Conservation (phyloP, 768 basidiomycete species). For the Melanogaster broomeanus region DNA sequence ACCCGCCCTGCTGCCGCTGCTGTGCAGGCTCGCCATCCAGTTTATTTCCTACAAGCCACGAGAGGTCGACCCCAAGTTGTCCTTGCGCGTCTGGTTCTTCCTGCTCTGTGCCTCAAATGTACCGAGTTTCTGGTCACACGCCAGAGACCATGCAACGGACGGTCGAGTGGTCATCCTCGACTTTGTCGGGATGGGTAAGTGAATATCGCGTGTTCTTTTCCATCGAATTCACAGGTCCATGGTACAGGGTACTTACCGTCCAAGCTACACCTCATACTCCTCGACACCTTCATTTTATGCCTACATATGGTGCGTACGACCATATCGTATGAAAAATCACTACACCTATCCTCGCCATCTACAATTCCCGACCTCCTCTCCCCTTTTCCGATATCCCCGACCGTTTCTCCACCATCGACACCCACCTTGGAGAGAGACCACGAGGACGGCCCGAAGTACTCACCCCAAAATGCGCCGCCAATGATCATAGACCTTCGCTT, state of each 20-base stretch:
- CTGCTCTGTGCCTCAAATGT: constrained; percentile 60
- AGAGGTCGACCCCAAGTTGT: constrained; percentile 61
- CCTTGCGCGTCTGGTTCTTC: constrained; percentile 69
- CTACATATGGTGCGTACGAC: constrained; percentile 68
- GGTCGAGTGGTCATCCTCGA: constrained; percentile 72
- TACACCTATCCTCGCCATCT: constrained; percentile 39
- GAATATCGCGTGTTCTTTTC: constrained; percentile 6
- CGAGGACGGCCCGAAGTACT: constrained; percentile 17
- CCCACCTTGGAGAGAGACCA: constrained; percentile 27
- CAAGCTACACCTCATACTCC: constrained; percentile 59
- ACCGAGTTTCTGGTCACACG: constrained; percentile 64
- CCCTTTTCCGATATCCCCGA: constrained; percentile 28
- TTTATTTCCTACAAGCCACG: constrained; percentile 67
- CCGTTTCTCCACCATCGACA: constrained; percentile 18
- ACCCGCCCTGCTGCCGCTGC: constrained; percentile 50
- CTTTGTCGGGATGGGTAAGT: constrained; percentile 76
- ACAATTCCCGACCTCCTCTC: constrained; percentile 44
- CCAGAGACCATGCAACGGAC: constrained; percentile 49
- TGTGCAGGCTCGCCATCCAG: constrained; percentile 56
- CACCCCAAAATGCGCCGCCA: constrained; percentile 32
- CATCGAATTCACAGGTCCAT: neutral
- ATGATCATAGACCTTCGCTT: constrained; percentile 69
- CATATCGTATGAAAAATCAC: constrained; percentile 65
- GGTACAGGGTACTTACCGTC: constrained; percentile 59
- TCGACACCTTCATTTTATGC: constrained; percentile 68